A percentile compares a stretch with the other conserved stretches of the same genome.
phyloP scores from a whole-genome alignment of 2,329 filamentous ascomycete genomes.

The Ambrosiella beaveri region DNA sequence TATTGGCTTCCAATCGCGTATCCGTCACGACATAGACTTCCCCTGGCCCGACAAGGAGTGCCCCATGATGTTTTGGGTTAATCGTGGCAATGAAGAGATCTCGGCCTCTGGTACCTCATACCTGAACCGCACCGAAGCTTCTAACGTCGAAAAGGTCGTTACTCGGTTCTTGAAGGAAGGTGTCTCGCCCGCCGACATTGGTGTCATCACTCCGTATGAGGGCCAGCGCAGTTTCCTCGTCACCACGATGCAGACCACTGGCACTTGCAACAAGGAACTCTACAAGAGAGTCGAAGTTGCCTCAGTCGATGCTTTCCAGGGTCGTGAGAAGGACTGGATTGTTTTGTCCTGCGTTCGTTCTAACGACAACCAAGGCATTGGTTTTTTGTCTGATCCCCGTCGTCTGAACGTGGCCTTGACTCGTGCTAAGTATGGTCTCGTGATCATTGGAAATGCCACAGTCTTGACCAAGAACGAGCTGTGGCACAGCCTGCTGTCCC shows the following conservation, averaged over 20 bases:
- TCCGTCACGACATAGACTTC: slow-evolving; percentile 89
- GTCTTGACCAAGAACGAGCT: slow-evolving; percentile 93
- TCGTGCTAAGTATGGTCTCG: slow-evolving; percentile 87
- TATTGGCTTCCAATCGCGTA: slow-evolving; percentile 72
- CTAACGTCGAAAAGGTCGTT: slow-evolving; percentile 96
- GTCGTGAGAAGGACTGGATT: slow-evolving; percentile 97
- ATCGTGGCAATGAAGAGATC: slow-evolving; percentile 93
- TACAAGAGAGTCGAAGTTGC: slow-evolving; percentile 99
- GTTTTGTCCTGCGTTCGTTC: slow-evolving; percentile 94
- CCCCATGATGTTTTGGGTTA: slow-evolving; percentile 99
- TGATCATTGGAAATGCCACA: slow-evolving; percentile 94
- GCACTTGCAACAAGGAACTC: slow-evolving; percentile 92
- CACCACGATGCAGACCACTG: slow-evolving; percentile 96
- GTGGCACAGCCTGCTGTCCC: slow-evolving; percentile 86
- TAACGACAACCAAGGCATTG: slow-evolving; percentile 97
- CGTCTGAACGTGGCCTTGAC: slow-evolving; percentile 95
- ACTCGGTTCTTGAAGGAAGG: slow-evolving; percentile 98
- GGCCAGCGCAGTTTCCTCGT: slow-evolving; percentile 97
- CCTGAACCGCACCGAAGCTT: slow-evolving; percentile 89
- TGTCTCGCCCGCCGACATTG: slow-evolving; percentile 83
- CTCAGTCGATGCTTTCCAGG: slow-evolving; percentile 96
- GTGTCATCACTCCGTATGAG: slow-evolving; percentile 97
- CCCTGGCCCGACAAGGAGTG: slow-evolving; percentile 89
- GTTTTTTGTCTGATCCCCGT: slow-evolving; percentile 92
- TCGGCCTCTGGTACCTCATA: slow-evolving; percentile 96